These are phyloP conservation scores for Leccinum truebloodii DNA, from an alignment of 768 basidiomycete genomes.

Conservation along the genomic window DNA sequence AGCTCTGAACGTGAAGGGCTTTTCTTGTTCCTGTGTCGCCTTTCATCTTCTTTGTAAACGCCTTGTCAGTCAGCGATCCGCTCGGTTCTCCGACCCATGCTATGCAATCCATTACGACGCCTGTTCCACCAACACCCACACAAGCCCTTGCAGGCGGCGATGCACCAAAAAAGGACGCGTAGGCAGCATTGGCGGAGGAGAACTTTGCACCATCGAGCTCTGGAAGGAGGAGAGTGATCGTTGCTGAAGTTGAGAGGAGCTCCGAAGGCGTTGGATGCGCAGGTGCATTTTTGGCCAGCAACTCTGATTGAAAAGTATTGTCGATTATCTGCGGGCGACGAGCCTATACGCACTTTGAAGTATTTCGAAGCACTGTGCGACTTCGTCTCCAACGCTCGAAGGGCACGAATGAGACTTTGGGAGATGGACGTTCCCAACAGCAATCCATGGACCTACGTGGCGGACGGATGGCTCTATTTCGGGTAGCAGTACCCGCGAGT, in stretches of 20 bases:
- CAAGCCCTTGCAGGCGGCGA: conserved; percentile 97
- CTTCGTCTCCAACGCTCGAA: conserved; percentile 74
- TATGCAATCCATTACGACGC: conserved; percentile 76
- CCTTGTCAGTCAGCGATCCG: conserved; percentile 16
- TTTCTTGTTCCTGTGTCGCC: conserved; percentile 47
- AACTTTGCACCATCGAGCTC: conserved; percentile 73
- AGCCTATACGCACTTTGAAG: conserved; percentile 52
- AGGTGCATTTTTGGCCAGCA: conserved; percentile 50
- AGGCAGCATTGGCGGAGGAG: conserved; percentile 71
- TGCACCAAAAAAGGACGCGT: conserved; percentile 79
- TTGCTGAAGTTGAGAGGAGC: conserved; percentile 36
- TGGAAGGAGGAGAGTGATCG: conserved; percentile 81
- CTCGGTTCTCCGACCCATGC: conserved; percentile 48
- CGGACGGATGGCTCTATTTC: conserved; percentile 20
- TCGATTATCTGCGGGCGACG: not conserved
- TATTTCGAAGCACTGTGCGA: conserved; percentile 62
- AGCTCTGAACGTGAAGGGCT: conserved; percentile 89
- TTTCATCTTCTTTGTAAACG: not conserved
- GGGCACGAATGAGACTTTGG: conserved; percentile 31
- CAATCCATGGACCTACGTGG: conserved; percentile 64
- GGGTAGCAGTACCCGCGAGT: not conserved
- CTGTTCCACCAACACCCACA: conserved; percentile 68
- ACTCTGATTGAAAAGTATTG: conserved; percentile 39
- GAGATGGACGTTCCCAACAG: conserved; percentile 55
- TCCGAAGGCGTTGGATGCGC: conserved; percentile 24